phyloP scores from a whole-genome alignment of 805 yeast genomes.

The Limtongozyma cylindracea region DNA sequence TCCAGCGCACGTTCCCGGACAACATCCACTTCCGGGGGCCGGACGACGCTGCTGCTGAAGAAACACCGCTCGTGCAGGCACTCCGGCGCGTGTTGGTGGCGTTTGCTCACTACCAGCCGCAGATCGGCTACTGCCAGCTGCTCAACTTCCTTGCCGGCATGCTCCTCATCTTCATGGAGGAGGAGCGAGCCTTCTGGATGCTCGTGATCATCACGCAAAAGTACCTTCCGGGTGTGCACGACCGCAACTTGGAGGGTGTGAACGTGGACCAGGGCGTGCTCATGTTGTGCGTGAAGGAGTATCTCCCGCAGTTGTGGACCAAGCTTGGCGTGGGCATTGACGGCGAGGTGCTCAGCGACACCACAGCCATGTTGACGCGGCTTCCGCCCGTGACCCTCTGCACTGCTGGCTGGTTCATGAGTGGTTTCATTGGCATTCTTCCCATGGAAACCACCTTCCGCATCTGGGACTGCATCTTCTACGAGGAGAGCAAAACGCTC shows the following conservation, averaged over 20 bases:
- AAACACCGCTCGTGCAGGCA: slow-evolving; percentile 40
- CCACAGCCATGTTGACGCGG: slow-evolving; percentile 36
- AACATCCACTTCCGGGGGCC: slow-evolving; percentile 33
- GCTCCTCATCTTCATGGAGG: slow-evolving; percentile 62
- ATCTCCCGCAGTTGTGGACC: slow-evolving; percentile 62
- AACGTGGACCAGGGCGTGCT: slow-evolving; percentile 87
- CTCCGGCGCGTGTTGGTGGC: slow-evolving; percentile 63
- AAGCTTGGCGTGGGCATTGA: slow-evolving; percentile 14
- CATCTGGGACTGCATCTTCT: slow-evolving; percentile 88
- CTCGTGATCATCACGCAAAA: slow-evolving; percentile 69
- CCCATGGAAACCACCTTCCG: slow-evolving; percentile 77
- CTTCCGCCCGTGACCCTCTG: slow-evolving; percentile 82
- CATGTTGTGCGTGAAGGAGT: slow-evolving; percentile 66
- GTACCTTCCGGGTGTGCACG: slow-evolving; percentile 80
- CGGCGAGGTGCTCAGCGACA: slow-evolving; percentile 13
- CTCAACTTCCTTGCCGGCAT: slow-evolving; percentile 82
- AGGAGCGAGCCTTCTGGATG: slow-evolving; percentile 91
- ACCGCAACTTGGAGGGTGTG: slow-evolving; percentile 76
- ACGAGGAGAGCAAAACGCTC: slow-evolving; percentile 71
- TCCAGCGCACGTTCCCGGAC: slow-evolving; percentile 89
- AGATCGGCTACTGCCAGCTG: slow-evolving; percentile 90
- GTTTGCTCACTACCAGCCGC: slow-evolving; percentile 68
- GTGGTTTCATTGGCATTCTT: slow-evolving; percentile 72
- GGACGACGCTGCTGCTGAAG: slow-evolving; percentile 7
- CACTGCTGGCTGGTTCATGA: slow-evolving; percentile 97